Evolutionary conservation across 2,329 filamentous ascomycete genomes (phyloP), one percentile per base, ranked within the genome.

Genomic region (Fusarium nelsonii): DNA sequence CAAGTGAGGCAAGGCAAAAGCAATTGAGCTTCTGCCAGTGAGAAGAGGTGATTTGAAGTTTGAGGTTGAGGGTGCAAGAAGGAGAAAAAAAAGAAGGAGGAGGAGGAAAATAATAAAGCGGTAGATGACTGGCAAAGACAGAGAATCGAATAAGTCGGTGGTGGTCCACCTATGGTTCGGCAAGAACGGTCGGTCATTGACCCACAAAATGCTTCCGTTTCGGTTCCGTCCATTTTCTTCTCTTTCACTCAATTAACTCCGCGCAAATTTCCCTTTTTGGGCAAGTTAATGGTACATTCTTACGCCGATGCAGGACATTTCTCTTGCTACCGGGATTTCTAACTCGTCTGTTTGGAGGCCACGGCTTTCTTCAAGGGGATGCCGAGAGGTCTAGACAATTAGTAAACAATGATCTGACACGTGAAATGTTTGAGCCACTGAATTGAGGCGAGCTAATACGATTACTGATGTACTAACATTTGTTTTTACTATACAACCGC

Each of bases 131-230:
- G 54, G 33, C 12, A 23, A 39, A 54, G 52, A 64, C 4, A 4
- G 48, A 66, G 55, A 41, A 48, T 50, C 48, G 43, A 61, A 64
- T 45, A 65, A 57, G 57, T 65, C 73, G 65, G 64, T 51, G 57
- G 46, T 62, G 20, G 45, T 41, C 20, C 39, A 41, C 14, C 44
- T 30, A 32, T 49, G 69, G 48, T 70, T 74, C 72, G 72, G 72
- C 39, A 74, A 68, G 63, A 63, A 65, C 62, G 46, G 61, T 65
- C 55, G 69, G 67, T 57, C 52, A 57, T 55, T 71, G 68, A 58
- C 71, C 71, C 71, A 73, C 59, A 64, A 46, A 73, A 68, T 65
- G 45, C 55, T 58, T 70, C 68, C 64, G 68, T 71, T 58, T 65
- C 68, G 58, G 58, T 70, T 70, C 68, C 68, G 55, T 71, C 58